Base-by-base conservation (phyloP, 768 basidiomycete species). In the Rhodosporidiobolus sp. region DNA sequence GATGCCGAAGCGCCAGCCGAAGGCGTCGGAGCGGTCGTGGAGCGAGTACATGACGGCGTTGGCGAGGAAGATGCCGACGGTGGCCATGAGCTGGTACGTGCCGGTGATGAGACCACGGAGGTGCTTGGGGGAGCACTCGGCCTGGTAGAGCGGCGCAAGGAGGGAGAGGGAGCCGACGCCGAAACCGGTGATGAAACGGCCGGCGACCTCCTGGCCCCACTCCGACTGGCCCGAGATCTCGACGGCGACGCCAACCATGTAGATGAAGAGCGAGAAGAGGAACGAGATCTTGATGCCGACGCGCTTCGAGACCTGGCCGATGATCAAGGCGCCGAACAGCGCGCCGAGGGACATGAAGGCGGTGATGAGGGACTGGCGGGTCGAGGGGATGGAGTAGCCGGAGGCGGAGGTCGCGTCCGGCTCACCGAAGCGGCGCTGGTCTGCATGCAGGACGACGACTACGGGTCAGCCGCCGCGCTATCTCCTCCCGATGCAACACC, bases 71-170 rank as follows among this genome's bases (percentile, higher is more conserved):
- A 91, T 91, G 63, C 38, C 38, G 38, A 43, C 83, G 32, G 90
- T 89, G 30, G 90, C 91, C 86, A 91, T 88, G 80, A 94, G 87
- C 80, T 93, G 92, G 85, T 92, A 92, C 45, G 90, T 45, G 55
- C 91, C 91, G 0, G 90, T 92, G 75, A 93, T 90, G 60, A 90
- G 85, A 11, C 91, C 92, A 72, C 92, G 88, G 11, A 92, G 89
- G 30, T 90, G 85, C 79, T 92, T 94, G 10, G 93, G 93, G 4
- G 88, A 85, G 80, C 91, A 92, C 80, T 94, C 93, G 17, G 90
- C 88, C 30, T 93, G 91, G 78, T 87, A 94, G 1, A 90, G 88
- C 10, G 92, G 93, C 2, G 91, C 88, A 5, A 92, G 54, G 35
- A 71, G 70, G 19, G 70, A 71, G 45, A 75, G 70, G 22, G 56